Base-by-base conservation (phyloP, 192 early-diverging fungal genomes). In the Gryganskiella cystojenkinii region DNA sequence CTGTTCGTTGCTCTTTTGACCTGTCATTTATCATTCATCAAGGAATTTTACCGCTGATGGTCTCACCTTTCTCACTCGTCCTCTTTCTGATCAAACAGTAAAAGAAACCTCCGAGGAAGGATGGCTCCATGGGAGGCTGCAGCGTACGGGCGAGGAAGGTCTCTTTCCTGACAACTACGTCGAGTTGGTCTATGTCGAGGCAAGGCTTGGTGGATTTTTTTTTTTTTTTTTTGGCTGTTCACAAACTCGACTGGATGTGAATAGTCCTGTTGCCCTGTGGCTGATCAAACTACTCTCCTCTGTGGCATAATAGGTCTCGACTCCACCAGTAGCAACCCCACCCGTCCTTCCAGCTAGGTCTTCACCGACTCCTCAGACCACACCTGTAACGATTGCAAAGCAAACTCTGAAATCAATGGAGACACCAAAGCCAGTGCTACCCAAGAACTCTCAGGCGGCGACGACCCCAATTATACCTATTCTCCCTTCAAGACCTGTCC, bases 151-250 rank as follows among this genome's bases (percentile, higher is more conserved):
- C 0, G 56, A 66, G 22, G 61, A 75, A 25, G 89, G 89, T 1
- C 64, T 90, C 19, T 90, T 90, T 63, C 89, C 89, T 34, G 81
- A 80, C 43, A 90, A 90, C 66, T 89, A 90, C 61, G 88, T 86
- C 3, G 79, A 85, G 35, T 25, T 79, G 11, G 57, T 86, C 28
- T 43, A 69, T 14, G 47, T 60, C 13, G 56, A 68, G 61, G 74
- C 69, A 68, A 54, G 6, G 27, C 22, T 35, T 22, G 43, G 22
- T 3, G 5, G 20, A 34, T 3, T 33, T 6, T 15, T 24, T 11
- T 22, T 22, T 33, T 34, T 6, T 51, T 20, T 14, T 24, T 35
- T 33, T 47, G 9, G 20, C 35, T 44, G 19, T n/a, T 22, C 19
- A n/a, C 24, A n/a, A 20, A 19, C 30, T 3, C 49, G 3, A 37